phyloP scores from a whole-genome alignment of 2,329 filamentous ascomycete genomes.

The Colletotrichum sp. region DNA sequence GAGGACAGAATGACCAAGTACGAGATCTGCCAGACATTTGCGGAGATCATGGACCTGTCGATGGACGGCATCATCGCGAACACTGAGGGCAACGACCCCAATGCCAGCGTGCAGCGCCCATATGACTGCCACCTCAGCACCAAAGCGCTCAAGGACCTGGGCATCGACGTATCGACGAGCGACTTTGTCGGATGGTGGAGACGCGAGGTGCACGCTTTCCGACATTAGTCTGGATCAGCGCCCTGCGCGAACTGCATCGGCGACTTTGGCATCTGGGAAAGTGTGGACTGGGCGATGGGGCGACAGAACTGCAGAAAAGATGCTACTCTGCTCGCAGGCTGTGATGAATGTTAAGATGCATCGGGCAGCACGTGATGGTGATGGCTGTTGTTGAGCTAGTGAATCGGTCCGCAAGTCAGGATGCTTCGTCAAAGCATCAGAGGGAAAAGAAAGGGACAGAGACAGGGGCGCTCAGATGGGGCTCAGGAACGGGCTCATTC shows the following conservation, averaged over 20 bases:
- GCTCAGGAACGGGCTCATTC: background rate
- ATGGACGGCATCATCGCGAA: conserved; percentile 72
- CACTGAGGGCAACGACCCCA: conserved; percentile 73
- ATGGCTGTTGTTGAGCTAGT: background rate
- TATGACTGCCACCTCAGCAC: conserved; percentile 91
- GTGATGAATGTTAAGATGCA: background rate
- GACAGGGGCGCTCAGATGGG: background rate
- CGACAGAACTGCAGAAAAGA: background rate
- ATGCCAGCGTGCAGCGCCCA: conserved; percentile 75
- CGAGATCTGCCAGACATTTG: conserved; percentile 80
- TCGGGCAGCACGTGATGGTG: background rate
- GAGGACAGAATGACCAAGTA: conserved; percentile 90
- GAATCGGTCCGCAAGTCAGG: background rate
- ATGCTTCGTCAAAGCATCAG: background rate
- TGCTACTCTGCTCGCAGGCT: background rate
- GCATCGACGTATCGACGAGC: conserved; percentile 74
- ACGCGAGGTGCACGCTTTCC: conserved; percentile 63
- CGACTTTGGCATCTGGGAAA: background rate
- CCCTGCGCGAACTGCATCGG: background rate
- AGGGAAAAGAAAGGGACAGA: background rate
- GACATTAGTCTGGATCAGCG: conserved; percentile 43
- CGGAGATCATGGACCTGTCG: conserved; percentile 78
- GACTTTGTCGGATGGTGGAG: conserved; percentile 86
- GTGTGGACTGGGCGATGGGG: background rate
- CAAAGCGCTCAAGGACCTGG: conserved; percentile 71